Conservation (phyloP, 495 filamentous ascomycete genomes). For the Bacidia rubella region DNA sequence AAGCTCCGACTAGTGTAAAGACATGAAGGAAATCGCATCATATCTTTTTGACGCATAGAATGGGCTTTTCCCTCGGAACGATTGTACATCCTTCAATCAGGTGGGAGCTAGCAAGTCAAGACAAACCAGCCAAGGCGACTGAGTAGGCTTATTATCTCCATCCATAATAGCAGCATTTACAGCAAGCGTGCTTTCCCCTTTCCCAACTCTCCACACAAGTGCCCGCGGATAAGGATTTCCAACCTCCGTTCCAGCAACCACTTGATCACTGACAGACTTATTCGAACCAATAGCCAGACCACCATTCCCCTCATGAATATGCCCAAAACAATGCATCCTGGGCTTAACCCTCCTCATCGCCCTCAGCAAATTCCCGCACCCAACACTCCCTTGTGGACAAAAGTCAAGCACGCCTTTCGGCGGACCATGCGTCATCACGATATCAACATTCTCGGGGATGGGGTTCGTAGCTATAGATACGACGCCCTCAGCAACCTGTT, state of each 20-base stretch:
- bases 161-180: conserved; percentile 21
- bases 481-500: conserved; percentile 10
- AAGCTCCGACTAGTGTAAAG: too few relatives aligned
- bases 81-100: too few relatives aligned
- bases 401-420: conserved; percentile 45
- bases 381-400: conserved; percentile 23
- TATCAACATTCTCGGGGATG: conserved; percentile 40
- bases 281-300: conserved; percentile 10
- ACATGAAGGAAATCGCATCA: too few relatives aligned
- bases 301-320: conserved; percentile 38
- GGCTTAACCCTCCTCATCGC: conserved; percentile 35
- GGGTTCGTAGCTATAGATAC: conserved; percentile 30
- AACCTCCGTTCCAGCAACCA: not conserved
- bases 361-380: conserved; percentile 36
- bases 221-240: not conserved
- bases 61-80: too few relatives aligned
- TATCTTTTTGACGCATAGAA: too few relatives aligned
- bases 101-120: conserved; percentile 8
- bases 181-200: conserved; percentile 9
- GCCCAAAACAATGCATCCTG: conserved; percentile 45
- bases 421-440: conserved; percentile 65
- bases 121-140: conserved; percentile 16
- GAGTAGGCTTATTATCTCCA: not conserved
- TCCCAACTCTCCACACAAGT: not conserved
- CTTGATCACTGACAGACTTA: not conserved